Evolutionary conservation across 495 filamentous ascomycete genomes (phyloP), one percentile per base, ranked within the genome.

Genomic region (Astrocystis sublimbata): DNA sequence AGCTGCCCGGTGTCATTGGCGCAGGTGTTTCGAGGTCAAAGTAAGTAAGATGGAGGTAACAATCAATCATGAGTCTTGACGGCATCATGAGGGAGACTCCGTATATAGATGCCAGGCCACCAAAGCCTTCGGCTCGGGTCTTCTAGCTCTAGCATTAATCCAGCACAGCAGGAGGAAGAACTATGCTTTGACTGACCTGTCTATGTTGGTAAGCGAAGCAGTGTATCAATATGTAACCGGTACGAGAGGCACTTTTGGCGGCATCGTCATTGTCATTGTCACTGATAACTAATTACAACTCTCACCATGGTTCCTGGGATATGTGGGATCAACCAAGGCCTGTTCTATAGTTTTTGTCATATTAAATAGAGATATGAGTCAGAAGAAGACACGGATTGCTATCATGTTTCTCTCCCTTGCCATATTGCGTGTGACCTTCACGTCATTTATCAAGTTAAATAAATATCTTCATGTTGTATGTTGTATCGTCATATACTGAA

Each of bases 1-100:
- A 88, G 67, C 76, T 97, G 66, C 92, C 92, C 4, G 88, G 90
- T 70, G 92, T 96, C 12, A 89, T 97, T 69, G 88, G 89, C 31
- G 92, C 92, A 41, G 92, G 92, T 42, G 91, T 97, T 33, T 87
- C 85, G 45, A 77, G 83, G 60, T 76, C 81, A 4, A 90, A 85
- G 67, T 76, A 67, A 60, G 54, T 10, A 53, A 38, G 23, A 21
- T 24, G 3, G 17, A 19, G 24, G 23, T 31, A 24, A 6, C n/a
- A n/a, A n/a, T n/a, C n/a, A n/a, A n/a, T n/a, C n/a, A n/a, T n/a
- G n/a, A n/a, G n/a, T n/a, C n/a, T n/a, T n/a, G n/a, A n/a, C n/a
- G n/a, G n/a, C n/a, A n/a, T n/a, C n/a, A n/a, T n/a, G n/a, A n/a
- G n/a, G n/a, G n/a, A n/a, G n/a, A n/a, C n/a, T n/a, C n/a, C n/a